Conservation (phyloP, 1,139 yeast genomes). For the Geotrichum carabidarum region DNA sequence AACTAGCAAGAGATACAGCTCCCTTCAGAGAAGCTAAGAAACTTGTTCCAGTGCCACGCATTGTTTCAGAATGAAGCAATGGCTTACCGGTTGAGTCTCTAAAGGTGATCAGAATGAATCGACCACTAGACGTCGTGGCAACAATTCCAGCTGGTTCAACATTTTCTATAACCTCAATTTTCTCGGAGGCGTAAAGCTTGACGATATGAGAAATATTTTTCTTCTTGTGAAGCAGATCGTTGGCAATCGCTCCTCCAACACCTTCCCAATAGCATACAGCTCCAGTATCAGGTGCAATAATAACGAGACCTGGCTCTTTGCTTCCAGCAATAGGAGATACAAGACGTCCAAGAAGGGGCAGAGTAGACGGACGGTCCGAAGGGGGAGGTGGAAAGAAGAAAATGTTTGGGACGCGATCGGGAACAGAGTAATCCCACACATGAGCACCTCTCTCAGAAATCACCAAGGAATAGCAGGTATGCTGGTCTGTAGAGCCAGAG, state of each 20-base stretch:
- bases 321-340: conserved; percentile 61
- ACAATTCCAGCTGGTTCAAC: conserved; percentile 74
- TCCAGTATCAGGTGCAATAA: conserved; percentile 55
- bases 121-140: conserved; percentile 64
- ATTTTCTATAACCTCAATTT: conserved; percentile 52
- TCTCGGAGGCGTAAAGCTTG: conserved; percentile 38
- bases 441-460: conserved; percentile 49
- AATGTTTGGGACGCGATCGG: conserved; percentile 56
- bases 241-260: conserved; percentile 62
- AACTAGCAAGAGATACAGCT: conserved; percentile 30
- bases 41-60: conserved; percentile 35
- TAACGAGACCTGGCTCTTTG: conserved; percentile 64
- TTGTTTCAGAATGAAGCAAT: conserved; percentile 22
- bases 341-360: conserved; percentile 55
- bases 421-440: conserved; percentile 67
- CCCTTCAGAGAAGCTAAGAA: conserved; percentile 32
- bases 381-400: conserved; percentile 38
- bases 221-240: conserved; percentile 49
- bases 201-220: conserved; percentile 39
- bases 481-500: conserved; percentile 52
- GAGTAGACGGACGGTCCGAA: conserved; percentile 23
- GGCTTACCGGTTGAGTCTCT: conserved; percentile 70
- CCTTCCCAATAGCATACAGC: conserved; percentile 59
- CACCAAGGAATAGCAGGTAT: conserved; percentile 52
- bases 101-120: conserved; percentile 58